These are phyloP conservation scores for Trichoderma gracile DNA, from an alignment of 2,329 filamentous ascomycete genomes.

Conservation along the genomic window DNA sequence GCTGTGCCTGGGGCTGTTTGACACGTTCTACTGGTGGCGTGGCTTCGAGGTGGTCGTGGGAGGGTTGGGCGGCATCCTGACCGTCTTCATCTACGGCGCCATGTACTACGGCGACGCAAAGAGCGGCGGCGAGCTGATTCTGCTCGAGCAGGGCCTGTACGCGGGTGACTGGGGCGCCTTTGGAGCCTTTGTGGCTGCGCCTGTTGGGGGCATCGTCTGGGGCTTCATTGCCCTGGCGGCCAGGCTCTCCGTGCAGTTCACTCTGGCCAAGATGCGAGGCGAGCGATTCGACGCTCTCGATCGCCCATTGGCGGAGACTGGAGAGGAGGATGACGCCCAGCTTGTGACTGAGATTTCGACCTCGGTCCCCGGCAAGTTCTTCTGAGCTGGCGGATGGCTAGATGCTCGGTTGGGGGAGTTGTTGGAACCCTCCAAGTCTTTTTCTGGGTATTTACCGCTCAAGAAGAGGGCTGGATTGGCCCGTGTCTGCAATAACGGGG, in stretches of 20 bases:
- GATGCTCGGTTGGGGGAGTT: not conserved
- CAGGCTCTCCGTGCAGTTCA: slow-evolving; percentile 60
- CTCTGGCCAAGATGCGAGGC: slow-evolving; percentile 58
- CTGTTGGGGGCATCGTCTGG: slow-evolving; percentile 73
- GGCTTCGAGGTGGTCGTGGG: slow-evolving; percentile 80
- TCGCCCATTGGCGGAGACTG: slow-evolving; percentile 42
- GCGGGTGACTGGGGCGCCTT: slow-evolving; percentile 78
- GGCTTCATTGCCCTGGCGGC: slow-evolving; percentile 62
- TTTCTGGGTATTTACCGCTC: not conserved
- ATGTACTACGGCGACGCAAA: slow-evolving; percentile 72
- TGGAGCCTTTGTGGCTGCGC: slow-evolving; percentile 79
- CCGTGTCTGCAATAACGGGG: no score
- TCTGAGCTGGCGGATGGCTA: slow-evolving; percentile 39
- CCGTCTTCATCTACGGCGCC: slow-evolving; percentile 78
- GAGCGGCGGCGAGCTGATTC: slow-evolving; percentile 65
- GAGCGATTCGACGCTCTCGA: slow-evolving; percentile 68
- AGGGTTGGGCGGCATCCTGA: slow-evolving; percentile 73
- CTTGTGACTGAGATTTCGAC: slow-evolving; percentile 22
- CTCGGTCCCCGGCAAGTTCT: slow-evolving; percentile 55
- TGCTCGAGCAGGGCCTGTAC: slow-evolving; percentile 74
- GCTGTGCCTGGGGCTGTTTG: slow-evolving; percentile 68
- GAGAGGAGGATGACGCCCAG: slow-evolving; percentile 35
- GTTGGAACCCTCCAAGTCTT: not conserved
- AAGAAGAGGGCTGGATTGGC: not conserved
- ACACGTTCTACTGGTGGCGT: slow-evolving; percentile 73